Evolutionary conservation across 192 early-diverging fungal genomes (phyloP).

Genomic region (Lobosporangium transversale): DNA sequence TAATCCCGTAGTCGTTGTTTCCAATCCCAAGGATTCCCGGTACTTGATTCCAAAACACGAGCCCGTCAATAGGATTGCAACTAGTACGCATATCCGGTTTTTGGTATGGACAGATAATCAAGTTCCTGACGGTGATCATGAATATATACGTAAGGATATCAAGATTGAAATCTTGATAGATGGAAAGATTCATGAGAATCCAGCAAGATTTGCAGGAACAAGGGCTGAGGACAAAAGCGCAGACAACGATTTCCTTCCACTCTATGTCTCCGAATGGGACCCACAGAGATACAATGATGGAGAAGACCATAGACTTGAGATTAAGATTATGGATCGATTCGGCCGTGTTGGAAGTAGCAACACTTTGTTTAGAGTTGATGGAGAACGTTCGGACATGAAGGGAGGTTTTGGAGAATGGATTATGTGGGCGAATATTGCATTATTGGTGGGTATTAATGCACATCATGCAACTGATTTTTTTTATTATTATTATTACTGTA

Average conservation of each 20-base stretch:
- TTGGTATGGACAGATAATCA: constrained; percentile 73
- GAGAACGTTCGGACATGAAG: constrained; percentile 63
- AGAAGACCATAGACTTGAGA: constrained; percentile 65
- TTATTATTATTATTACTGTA: no score
- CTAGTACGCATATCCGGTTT: constrained; percentile 78
- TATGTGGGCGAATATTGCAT: constrained; percentile 68
- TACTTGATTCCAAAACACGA: constrained; percentile 77
- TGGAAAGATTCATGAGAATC: constrained; percentile 53
- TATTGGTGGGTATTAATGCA: constrained; percentile 64
- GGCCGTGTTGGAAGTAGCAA: constrained; percentile 60
- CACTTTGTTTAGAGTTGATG: constrained; percentile 77
- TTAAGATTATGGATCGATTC: constrained; percentile 67
- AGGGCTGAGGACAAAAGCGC: constrained; percentile 37
- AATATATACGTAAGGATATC: constrained; percentile 41
- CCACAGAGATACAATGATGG: constrained; percentile 74
- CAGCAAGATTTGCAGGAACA: constrained; percentile 59
- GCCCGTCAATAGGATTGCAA: constrained; percentile 69
- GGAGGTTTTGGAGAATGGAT: constrained; percentile 79
- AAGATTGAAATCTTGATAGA: constrained; percentile 63
- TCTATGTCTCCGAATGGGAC: constrained; percentile 82
- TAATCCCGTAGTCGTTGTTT: constrained; percentile 80
- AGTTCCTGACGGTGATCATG: constrained; percentile 28
- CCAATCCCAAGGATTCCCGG: constrained; percentile 88
- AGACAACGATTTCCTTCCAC: constrained; percentile 64
- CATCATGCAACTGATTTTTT: no score